Conservation (phyloP, 1,139 yeast species). For the Meyerozyma smithsonii region DNA sequence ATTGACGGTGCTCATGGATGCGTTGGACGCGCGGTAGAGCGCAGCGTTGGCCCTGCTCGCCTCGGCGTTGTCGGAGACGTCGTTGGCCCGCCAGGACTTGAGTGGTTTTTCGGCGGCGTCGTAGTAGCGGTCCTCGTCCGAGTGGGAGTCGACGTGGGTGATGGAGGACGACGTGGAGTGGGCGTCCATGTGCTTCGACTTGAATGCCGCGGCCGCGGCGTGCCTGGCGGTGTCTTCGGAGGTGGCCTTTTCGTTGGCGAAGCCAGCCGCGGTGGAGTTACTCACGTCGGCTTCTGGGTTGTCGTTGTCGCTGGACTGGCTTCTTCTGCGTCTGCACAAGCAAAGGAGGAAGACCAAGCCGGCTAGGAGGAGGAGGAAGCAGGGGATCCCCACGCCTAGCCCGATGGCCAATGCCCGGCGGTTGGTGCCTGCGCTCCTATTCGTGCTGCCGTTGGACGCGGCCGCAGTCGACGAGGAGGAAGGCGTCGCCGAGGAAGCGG, state of each 20-base stretch:
- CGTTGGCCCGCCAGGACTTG: constrained; percentile 73
- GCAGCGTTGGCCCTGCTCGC: constrained; percentile 17
- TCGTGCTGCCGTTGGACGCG: constrained; percentile 16
- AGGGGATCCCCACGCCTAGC: constrained; percentile 82
- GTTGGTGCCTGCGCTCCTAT: constrained; percentile 13
- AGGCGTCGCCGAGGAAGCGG: constrained; percentile 21
- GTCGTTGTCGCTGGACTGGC: constrained; percentile 22
- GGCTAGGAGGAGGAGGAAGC: constrained; percentile 37
- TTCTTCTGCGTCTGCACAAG: constrained; percentile 38
- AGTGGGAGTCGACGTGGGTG: constrained; percentile 34
- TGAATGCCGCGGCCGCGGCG: constrained; percentile 24
- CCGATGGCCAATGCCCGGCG: constrained; percentile 69
- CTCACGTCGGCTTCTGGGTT: constrained; percentile 31
- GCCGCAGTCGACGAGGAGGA: constrained; percentile 23
- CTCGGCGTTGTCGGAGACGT: constrained; percentile 18
- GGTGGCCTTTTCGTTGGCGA: constrained; percentile 24
- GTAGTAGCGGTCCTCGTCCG: constrained; percentile 20
- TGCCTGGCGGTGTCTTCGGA: constrained; percentile 35
- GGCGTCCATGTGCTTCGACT: constrained; percentile 16
- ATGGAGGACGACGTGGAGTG: constrained; percentile 30
- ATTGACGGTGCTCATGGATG: constrained; percentile 78
- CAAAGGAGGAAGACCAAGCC: constrained; percentile 58
- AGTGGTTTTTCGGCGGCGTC: constrained; percentile 40
- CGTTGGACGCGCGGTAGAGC: constrained; percentile 45
- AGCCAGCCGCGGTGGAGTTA: constrained; percentile 38